A percentile compares a stretch with the other conserved stretches of the same genome.
Evolutionary conservation across 805 yeast species (phyloP).

Genomic region (Candida boleticola): DNA sequence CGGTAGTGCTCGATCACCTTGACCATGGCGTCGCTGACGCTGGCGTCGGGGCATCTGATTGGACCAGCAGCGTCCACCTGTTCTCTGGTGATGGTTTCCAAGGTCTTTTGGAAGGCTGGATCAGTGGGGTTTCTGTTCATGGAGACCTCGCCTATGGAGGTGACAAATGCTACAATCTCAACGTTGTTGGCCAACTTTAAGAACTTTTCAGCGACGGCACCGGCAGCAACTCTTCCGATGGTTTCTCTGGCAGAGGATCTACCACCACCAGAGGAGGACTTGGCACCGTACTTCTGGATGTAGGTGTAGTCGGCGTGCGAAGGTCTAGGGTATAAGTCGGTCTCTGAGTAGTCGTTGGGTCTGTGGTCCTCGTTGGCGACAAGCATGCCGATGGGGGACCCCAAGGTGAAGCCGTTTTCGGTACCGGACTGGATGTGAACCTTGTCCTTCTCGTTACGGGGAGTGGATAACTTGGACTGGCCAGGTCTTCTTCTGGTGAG

Average conservation of each 20-base stretch:
- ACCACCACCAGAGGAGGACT: constrained; percentile 97
- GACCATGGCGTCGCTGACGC: constrained; percentile 73
- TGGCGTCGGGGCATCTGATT: constrained; percentile 86
- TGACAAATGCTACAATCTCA: constrained; percentile 94
- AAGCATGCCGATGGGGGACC: constrained; percentile 94
- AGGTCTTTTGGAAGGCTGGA: constrained; percentile 60
- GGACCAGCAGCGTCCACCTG: constrained; percentile 86
- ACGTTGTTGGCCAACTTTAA: constrained; percentile 72
- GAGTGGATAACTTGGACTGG: constrained; percentile 87
- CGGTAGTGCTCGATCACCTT: constrained; percentile 83
- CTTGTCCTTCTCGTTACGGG: constrained; percentile 91
- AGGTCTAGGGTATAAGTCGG: constrained; percentile 95
- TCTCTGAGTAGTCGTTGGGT: constrained; percentile 93
- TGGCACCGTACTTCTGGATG: constrained; percentile 83
- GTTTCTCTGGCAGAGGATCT: constrained; percentile 97
- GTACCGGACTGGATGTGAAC: constrained; percentile 95
- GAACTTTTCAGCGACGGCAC: constrained; percentile 95
- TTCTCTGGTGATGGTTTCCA: constrained; percentile 81
- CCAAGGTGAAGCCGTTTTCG: constrained; percentile 85
- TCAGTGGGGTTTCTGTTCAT: constrained; percentile 72
- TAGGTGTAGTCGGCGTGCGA: constrained; percentile 98
- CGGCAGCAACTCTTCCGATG: constrained; percentile 98
- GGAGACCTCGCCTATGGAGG: constrained; percentile 81
- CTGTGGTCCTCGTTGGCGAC: constrained; percentile 94
- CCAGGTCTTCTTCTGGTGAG: constrained; percentile 97